These are phyloP conservation scores for Sporothrix mexicana DNA, from an alignment of 2,329 filamentous ascomycete genomes.

Conservation along the genomic window DNA sequence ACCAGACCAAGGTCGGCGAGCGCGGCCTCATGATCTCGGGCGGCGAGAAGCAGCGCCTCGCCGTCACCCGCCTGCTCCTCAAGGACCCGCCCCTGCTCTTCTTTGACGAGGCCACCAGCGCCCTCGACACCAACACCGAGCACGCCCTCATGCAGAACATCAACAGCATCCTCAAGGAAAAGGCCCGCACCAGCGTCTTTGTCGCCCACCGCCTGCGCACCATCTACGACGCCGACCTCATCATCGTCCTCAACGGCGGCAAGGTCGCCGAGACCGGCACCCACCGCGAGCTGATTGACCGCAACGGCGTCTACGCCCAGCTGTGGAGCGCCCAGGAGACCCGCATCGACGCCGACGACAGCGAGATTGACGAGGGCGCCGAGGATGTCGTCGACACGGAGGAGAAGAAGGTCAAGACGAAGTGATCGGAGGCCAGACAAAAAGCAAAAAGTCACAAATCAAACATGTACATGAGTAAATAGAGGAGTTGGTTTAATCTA, in stretches of 20 bases:
- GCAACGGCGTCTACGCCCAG: constrained; percentile 80
- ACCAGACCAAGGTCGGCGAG: constrained; percentile 81
- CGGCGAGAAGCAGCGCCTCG: constrained; percentile 62
- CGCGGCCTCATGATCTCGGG: constrained; percentile 51
- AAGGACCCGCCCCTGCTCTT: constrained; percentile 49
- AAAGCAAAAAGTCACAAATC: neutral
- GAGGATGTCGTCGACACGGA: constrained; percentile 34
- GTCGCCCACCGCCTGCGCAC: constrained; percentile 91
- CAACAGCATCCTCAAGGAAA: constrained; percentile 88
- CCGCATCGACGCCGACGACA: constrained; percentile 34
- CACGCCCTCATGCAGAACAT: constrained; percentile 89
- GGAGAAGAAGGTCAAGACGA: neutral
- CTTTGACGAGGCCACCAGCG: constrained; percentile 42
- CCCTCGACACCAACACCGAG: constrained; percentile 70
- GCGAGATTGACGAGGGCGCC: constrained; percentile 33
- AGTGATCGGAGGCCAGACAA: neutral
- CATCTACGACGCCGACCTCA: constrained; percentile 90
- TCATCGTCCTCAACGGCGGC: constrained; percentile 87
- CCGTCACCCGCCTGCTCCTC: constrained; percentile 53
- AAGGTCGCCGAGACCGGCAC: constrained; percentile 87
- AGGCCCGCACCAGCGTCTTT: constrained; percentile 88
- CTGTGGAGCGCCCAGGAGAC: constrained; percentile 70
- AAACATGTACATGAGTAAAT: neutral
- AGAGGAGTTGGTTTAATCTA: neutral
- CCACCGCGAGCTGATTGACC: constrained; percentile 81